Evolutionary conservation across 2,329 filamentous ascomycete genomes (phyloP).

Genomic region (Penicillium sp.): DNA sequence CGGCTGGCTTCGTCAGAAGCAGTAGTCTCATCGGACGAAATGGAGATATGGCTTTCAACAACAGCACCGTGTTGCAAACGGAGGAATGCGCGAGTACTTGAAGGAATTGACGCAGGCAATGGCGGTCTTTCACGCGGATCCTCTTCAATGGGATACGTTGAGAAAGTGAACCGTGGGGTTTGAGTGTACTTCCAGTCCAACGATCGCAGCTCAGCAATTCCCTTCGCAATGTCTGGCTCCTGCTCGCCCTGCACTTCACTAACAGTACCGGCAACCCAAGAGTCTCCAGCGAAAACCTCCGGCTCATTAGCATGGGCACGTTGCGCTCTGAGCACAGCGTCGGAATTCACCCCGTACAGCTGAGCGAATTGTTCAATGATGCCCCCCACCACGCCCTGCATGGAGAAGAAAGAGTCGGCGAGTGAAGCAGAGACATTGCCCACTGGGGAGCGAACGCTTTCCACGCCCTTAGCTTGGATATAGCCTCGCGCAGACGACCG

Average conservation of each 20-base stretch:
- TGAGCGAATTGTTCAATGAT: conserved; percentile 65
- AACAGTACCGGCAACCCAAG: conserved; percentile 48
- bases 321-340: conserved; percentile 36
- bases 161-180: conserved; percentile 80
- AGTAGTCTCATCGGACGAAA: conserved; percentile 33
- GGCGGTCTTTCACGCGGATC: conserved; percentile 59
- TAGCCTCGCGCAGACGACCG: conserved; percentile 75
- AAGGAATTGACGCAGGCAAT: conserved; percentile 51
- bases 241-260: conserved; percentile 52
- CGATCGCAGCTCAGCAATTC: conserved; percentile 56
- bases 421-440: conserved; percentile 69
- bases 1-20: conserved; percentile 37
- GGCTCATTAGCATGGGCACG: conserved; percentile 35
- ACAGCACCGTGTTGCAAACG: conserved; percentile 44
- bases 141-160: conserved; percentile 60
- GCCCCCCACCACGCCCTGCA: conserved; percentile 51
- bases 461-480: conserved; percentile 81
- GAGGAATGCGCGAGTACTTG: conserved; percentile 45
- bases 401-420: conserved; percentile 51
- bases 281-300: conserved; percentile 35
- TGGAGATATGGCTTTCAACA: conserved; percentile 41
- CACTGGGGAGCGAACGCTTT: conserved; percentile 84
- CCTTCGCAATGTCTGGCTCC: conserved; percentile 59
- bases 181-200: conserved; percentile 75
- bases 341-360: conserved; percentile 60